Evolutionary conservation across 1,139 yeast genomes (phyloP), one percentile per base, ranked within the genome.

Genomic region (Suhomyces choctaworum): DNA sequence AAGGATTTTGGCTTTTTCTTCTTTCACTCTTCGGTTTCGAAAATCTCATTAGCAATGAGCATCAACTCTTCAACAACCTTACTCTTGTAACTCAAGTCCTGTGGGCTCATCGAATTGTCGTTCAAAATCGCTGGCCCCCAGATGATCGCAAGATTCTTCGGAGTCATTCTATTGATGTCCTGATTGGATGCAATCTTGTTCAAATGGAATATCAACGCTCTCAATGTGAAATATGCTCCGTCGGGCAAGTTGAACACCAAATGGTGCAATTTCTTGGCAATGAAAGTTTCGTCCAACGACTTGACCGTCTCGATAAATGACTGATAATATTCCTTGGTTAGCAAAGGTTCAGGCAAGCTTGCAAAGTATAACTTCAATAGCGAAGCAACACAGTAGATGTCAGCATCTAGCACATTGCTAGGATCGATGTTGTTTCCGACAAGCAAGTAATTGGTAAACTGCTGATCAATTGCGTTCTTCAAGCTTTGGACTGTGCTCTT

Each of bases 51-150:
- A n/a, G 95, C 92, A 51, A 87, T 88, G 44, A 71, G 61, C 67
- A 90, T 78, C 51, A 90, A 74, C 41, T 89, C 92, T 56, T 89
- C 96, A 51, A 90, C 77, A 5, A 88, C 86, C 43, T 80, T 76
- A 41, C 89, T 86, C 63, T 89, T 94, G 45, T 76, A 79, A 39
- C 85, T 82, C 62, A 89, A 77, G 50, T 88, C 96, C 43, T 82
- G 87, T 4, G 85, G 82, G 47, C 78, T 80, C 54, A 73, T 64
- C 24, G 77, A 76, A 43, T 74, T 76, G 50, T 78, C 85, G 34
- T 77, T 75, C 56, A 92, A 73, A 32, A 92, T 63, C 2, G 88
- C 87, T 9, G 96, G 96, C 0, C 97, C 97, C 97, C 98, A 92
- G 33, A 90, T 88, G 32, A 85, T 85, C 29, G 95, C 84, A 49